Conservation (phyloP, 768 basidiomycete species). For the Auricularia sp. region DNA sequence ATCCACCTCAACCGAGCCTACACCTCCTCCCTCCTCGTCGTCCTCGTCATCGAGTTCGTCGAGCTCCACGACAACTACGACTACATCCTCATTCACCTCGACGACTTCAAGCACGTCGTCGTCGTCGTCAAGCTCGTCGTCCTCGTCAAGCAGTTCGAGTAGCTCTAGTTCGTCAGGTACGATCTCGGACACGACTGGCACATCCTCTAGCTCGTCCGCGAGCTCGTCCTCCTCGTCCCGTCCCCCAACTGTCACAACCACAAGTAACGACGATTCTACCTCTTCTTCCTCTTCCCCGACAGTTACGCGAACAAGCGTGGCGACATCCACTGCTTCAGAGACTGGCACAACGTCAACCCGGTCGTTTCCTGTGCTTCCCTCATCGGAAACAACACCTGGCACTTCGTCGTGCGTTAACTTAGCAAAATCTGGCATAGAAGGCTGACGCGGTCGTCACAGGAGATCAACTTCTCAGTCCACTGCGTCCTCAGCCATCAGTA, state of each 20-base stretch:
- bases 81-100: conserved; percentile 12
- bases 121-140: neutral
- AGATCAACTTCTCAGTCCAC: conserved; percentile 22
- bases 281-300: neutral
- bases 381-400: neutral
- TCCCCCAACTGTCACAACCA: neutral
- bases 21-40: neutral
- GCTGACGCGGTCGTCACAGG: neutral
- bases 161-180: neutral
- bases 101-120: conserved; percentile 4
- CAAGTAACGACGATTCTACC: neutral
- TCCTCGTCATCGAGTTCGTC: neutral
- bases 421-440: neutral
- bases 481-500: conserved; percentile 39
- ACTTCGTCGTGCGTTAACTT: conserved; percentile 5
- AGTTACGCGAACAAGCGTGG: neutral
- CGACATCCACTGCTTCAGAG: neutral
- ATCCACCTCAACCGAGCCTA: neutral
- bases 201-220: neutral
- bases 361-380: too few relatives aligned
- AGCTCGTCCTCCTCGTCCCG: neutral
- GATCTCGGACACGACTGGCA: too few relatives aligned
- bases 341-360: neutral
- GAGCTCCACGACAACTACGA: conserved; percentile 6
- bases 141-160: neutral